phyloP scores from a whole-genome alignment of 192 early-diverging fungal species.

The Funneliformis geosporum region DNA sequence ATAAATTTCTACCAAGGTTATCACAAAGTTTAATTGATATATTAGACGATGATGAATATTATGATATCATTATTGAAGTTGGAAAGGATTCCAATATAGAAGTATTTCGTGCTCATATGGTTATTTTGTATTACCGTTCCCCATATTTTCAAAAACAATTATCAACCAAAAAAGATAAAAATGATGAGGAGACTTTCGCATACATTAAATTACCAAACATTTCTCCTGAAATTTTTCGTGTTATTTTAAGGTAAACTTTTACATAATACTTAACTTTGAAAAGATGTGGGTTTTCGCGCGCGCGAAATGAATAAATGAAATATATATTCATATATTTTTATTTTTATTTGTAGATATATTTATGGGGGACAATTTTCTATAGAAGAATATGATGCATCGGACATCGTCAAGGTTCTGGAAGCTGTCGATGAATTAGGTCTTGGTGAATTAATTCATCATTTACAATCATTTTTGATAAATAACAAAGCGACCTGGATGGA shows the following conservation, averaged over 20 bases:
- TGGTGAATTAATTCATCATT: neutral
- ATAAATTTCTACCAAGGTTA: neutral
- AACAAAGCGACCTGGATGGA: neutral
- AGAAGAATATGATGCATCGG: neutral
- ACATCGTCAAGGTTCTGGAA: neutral
- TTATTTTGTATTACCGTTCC: constrained; percentile 3
- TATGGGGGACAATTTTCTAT: neutral
- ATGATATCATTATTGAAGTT: neutral
- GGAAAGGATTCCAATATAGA: neutral
- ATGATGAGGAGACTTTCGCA: neutral
- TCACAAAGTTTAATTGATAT: neutral
- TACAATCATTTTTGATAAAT: neutral
- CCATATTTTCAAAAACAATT: constrained; percentile 6
- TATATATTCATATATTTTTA: neutral
- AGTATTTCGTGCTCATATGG: neutral
- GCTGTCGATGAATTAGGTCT: constrained; percentile 14
- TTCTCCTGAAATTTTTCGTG: neutral
- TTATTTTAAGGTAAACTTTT: neutral
- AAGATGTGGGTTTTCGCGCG: neutral
- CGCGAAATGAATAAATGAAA: neutral
- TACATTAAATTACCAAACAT: neutral
- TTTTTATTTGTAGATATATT: constrained; percentile 13
- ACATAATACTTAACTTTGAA: neutral
- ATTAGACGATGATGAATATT: constrained; percentile 2
- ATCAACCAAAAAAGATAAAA: neutral